Conservation (phyloP, 192 early-diverging fungal species). For the Gaertneriomyces semiglobifer region DNA sequence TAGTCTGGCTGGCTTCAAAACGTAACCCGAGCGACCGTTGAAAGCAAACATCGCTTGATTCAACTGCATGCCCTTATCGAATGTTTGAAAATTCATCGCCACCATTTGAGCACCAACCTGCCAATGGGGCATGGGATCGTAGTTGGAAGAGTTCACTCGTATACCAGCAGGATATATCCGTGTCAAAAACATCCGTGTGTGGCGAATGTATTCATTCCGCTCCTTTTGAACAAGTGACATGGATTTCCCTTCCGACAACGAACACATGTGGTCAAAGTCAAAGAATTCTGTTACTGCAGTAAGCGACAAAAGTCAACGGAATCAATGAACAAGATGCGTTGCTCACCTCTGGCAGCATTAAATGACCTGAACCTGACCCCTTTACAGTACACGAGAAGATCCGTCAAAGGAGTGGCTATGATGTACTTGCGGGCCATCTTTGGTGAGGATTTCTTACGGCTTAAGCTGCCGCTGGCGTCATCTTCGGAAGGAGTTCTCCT, state of each 20-base stretch:
- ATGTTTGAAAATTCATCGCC: constrained; percentile 85
- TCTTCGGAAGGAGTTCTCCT: constrained; percentile 15
- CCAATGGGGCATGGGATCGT: constrained; percentile 82
- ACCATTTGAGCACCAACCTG: constrained; percentile 77
- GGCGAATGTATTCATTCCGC: constrained; percentile 49
- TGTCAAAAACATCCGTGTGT: constrained; percentile 60
- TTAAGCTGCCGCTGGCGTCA: background rate
- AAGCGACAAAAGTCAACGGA: background rate
- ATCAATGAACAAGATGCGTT: background rate
- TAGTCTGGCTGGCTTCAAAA: constrained; percentile 64
- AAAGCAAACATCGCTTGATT: constrained; percentile 79
- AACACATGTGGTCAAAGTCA: constrained; percentile 63
- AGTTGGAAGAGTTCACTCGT: constrained; percentile 79
- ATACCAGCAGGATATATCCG: constrained; percentile 79
- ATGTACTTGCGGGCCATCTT: constrained; percentile 26
- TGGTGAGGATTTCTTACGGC: constrained; percentile 18
- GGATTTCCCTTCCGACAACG: constrained; percentile 68
- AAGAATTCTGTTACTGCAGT: constrained; percentile 50
- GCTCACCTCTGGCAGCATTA: constrained; percentile 47
- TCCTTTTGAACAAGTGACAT: constrained; percentile 51
- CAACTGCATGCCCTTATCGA: constrained; percentile 76
- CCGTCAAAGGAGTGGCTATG: constrained; percentile 36
- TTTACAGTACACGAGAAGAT: constrained; percentile 44
- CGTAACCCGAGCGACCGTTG: constrained; percentile 73
- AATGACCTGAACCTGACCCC: constrained; percentile 29